Evolutionary conservation across 73 alveolate species (phyloP), one percentile per base, ranked within the genome.

Genomic region (Paramecium sonneborni): DNA sequence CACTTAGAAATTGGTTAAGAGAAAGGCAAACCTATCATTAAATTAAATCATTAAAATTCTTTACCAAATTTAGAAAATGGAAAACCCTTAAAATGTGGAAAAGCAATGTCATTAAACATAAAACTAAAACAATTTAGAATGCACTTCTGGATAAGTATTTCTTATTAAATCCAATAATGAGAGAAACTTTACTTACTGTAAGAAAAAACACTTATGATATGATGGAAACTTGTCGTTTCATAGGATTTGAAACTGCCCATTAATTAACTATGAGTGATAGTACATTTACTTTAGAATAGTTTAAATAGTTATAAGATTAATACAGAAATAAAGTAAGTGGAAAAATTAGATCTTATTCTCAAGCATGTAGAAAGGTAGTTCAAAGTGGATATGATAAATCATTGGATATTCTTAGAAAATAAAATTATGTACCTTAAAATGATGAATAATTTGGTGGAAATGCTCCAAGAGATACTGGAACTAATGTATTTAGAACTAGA

Each of bases 61-160:
- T 96, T 76, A 89, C 96, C 79, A 76, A 95, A 74, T 96, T 96
- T 76, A 93, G 96, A 90, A 89, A 96, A 58, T 96, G 98, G 98
- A 96, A 96, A 92, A 92, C 96, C 21, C 43, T 96, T 32, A 93
- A 96, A 74, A 94, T 96, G 97, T 96, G 98, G 98, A 89, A 96
- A 57, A 94, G 95, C 35, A 96, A 94, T 74, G 95, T 96, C 26
- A 88, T 93, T 35, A 57, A 94, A 38, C 95, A 94, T 68, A 96
- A 96, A 93, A 88, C 97, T 28, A 96, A 95, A 48, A 93, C 88
- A 6, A 92, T 85, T 58, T 72, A 95, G 58, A 85, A 90, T 44
- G 95, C 92, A 82, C 93, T 96, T 10, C 68, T 86, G 28, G 98
- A 96, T 85, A 94, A 96, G 74, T 93, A 94, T 8, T 96, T 96